Base-by-base conservation (phyloP, 768 basidiomycete genomes). In the Xanthoconium purpureum region DNA sequence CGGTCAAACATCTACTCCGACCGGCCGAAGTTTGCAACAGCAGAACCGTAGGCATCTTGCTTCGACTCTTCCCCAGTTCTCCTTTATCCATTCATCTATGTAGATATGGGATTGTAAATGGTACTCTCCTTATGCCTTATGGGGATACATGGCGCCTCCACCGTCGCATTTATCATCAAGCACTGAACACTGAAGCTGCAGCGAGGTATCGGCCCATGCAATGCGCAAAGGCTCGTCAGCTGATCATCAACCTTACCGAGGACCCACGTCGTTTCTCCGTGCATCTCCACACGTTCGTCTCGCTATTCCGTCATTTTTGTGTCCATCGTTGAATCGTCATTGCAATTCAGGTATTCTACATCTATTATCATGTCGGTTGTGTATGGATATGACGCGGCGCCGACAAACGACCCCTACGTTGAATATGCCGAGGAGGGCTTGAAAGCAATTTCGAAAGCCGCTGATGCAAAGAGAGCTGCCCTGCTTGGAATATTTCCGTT, bases 111-210 rank as follows among this genome's bases (percentile, higher is more conserved):
- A 28, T 77, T 64, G 71, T 69, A 63, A 69, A 70, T 47, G 68
- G 73, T 51, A 63, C 70, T 9, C 56, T 65, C 28, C 56, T 75
- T 17, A 69, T 75, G 66, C 66, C 64, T 8, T 78, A 78, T 55
- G 77, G 75, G 1, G 65, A 71, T 9, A 64, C 61, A 18, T 78
- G 78, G 78, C 71, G 75, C 29, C 61, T 63, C 33, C 71, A 76
- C 32, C 66, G 66, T 6, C 66, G 68, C 38, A 60, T 68, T 30
- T 66, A 66, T 36, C 75, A 77, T 36, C 74, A 77, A 49, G 63
- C 67, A 12, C 63, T 78, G 61, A 64, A 64, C 35, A 52, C 59
- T 2, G 66, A 69, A 42, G 67, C 70, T 12, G 56, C 66, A 18
- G 5, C 47, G 12, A 61, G 40, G 15, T 77, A 74, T 55, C 63